Evolutionary conservation across 169 alveolate genomes (phyloP), one percentile per base, ranked within the genome.

Genomic region (Cryptosporidium tyzzeri): DNA sequence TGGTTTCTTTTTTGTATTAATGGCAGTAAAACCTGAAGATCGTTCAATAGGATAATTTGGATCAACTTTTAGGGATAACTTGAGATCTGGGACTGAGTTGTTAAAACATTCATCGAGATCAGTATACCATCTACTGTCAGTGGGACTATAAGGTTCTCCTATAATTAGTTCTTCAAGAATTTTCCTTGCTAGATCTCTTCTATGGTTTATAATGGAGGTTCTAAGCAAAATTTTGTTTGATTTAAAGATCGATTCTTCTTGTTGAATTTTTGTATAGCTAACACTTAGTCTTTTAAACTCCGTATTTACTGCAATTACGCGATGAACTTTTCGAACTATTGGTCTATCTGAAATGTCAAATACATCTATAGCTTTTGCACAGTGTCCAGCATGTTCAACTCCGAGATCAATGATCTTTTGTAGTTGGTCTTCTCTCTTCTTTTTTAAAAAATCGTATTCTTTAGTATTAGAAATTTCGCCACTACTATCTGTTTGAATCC

Each of bases 271-370:
- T 21, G 74, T 21, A 41, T 80, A 80, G 37, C 65, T 59, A 16
- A 23, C 41, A 59, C 39, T 59, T 9, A 80, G 45, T 62, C 89
- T 37, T 48, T 37, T 80, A 23, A 41, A 23, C 16, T 80, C 89
- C 8, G 89, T 65, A 65, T 48, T 80, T 10, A 80, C 80, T 33
- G 80, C 89, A 37, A 80, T 65, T 4, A 80, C 29, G 14, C 89
- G 61, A 33, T 80, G 75, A 12, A 80, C 74, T 41, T 80, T 80
- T 26, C 89, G 71, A 23, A 80, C 89, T 21, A 80, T 67, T 62
- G 89, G 89, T 59, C 89, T 69, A 21, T 80, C 89, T 29, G 89
- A 59, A 33, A 80, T 80, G n/a, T 80, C 89, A 80, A 80, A 80
- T 21, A 80, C 51, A 21, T 80, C 89, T 12, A 80, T 80, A 23